Conservation (phyloP, 1,284 basidiomycete genomes). For the Ustilago loliicola region DNA sequence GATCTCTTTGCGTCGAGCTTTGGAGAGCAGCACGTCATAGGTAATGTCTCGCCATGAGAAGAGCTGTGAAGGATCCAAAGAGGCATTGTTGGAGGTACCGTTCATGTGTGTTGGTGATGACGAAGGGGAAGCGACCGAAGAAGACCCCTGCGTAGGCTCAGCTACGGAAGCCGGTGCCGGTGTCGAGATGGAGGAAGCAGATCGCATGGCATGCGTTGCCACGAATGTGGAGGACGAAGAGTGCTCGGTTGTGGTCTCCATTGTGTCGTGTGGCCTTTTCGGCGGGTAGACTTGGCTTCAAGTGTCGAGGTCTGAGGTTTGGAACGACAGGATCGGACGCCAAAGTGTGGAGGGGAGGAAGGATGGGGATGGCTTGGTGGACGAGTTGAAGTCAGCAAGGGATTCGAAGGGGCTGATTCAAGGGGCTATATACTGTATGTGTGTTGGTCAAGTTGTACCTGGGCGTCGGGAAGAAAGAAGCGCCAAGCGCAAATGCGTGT, state of each 20-base stretch:
- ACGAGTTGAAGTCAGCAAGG: neutral
- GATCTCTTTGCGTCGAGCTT: conserved; percentile 51
- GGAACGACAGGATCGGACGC: neutral
- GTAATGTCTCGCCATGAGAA: conserved; percentile 56
- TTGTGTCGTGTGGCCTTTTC: neutral
- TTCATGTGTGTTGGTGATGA: neutral
- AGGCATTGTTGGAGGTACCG: conserved; percentile 1
- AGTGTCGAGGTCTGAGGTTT: neutral
- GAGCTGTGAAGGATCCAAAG: conserved; percentile 3
- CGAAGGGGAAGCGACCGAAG: neutral
- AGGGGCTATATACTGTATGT: neutral
- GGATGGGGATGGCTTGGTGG: neutral
- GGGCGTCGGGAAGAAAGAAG: neutral
- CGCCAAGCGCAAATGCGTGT: neutral
- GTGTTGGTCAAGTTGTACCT: neutral
- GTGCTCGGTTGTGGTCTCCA: neutral
- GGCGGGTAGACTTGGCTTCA: neutral
- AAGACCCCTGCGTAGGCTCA: neutral
- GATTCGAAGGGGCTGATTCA: neutral
- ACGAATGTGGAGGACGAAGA: conserved; percentile 19
- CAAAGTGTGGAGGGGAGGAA: neutral
- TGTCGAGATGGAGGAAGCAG: conserved; percentile 25
- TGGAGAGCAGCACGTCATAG: conserved; percentile 58
- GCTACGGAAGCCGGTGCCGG: conserved; percentile 3
- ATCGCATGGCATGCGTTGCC: conserved; percentile 23